Percentiles rank a stretch among this genome's conserved stretches.
Conservation (phyloP, 257 asterid genomes). For the Solanum habrochaites region DNA sequence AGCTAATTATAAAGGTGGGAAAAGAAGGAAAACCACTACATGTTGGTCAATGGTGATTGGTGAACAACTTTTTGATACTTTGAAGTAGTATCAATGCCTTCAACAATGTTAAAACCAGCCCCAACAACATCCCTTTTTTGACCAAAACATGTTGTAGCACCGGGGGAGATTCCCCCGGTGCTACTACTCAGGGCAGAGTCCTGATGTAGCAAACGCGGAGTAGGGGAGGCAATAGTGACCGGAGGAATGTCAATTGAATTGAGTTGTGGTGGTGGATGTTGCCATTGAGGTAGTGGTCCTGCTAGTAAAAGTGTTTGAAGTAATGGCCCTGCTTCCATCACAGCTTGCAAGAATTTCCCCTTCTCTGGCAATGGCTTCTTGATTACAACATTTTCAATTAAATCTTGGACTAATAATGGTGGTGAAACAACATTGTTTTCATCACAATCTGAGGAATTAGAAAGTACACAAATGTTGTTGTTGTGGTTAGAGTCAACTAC, state of each 20-base stretch:
- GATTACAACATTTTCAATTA: slow-evolving; percentile 14
- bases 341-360: slow-evolving; percentile 80
- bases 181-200: slow-evolving; percentile 42
- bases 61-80: slow-evolving; percentile 65
- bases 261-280: slow-evolving; percentile 92
- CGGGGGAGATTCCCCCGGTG: slow-evolving; percentile 14
- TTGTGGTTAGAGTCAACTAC: slow-evolving; percentile 26
- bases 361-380: slow-evolving; percentile 61
- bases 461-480: slow-evolving; percentile 14
- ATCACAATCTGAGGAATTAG: slow-evolving; percentile 25
- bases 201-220: slow-evolving; percentile 18
- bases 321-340: slow-evolving; percentile 91
- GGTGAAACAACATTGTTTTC: slow-evolving; percentile 21
- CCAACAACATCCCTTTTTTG: not conserved
- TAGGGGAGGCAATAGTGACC: slow-evolving; percentile 52
- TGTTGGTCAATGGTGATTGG: slow-evolving; percentile 63
- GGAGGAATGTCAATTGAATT: slow-evolving; percentile 83
- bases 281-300: slow-evolving; percentile 97
- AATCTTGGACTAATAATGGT: slow-evolving; percentile 2
- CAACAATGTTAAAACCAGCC: not conserved
- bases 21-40: not conserved
- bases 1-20: slow-evolving; percentile 1
- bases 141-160: not conserved
- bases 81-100: slow-evolving; percentile 14
- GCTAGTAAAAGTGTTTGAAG: slow-evolving; percentile 84